Base-by-base conservation (phyloP, 2,329 filamentous ascomycete species). In the Colletotrichum gloeosporioides region DNA sequence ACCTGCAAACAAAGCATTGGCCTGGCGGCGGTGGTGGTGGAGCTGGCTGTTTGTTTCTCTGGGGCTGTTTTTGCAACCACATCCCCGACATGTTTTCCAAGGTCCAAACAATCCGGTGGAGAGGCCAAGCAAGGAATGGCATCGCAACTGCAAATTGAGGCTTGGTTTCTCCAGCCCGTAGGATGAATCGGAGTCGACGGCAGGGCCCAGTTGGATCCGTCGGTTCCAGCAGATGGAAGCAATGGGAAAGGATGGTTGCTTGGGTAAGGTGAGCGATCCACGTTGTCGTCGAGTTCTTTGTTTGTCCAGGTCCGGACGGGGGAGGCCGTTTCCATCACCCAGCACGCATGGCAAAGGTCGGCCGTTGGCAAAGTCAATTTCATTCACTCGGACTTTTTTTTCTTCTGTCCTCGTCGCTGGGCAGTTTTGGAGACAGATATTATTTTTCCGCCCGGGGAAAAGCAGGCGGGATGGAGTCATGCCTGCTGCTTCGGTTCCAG, bases 31-130 rank as follows among this genome's bases (percentile, higher is more conserved):
- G 18, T 7, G n/a, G 12, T 18, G 27, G 70, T 61, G 73, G 73
- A 59, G 44, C 39, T 55, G 36, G 22, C 32, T 61, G 53, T 73
- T 75, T 75, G 72, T 71, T 64, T 73, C 25, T 73, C 69, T 65
- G 57, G 39, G 27, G n/a, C 22, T 15, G 7, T 64, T 29, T 64
- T 69, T 27, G n/a, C 31, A 59, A 73, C 73, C 73, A 57, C 59
- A 64, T 68, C 73, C 73, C 49, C 59, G 73, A 8, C 70, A 31
- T 39, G 70, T 49, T 68, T 64, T 65, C 69, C 69, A 64, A 69
- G 59, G 64, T 75, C 64, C 44, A 73, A 76, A 76, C 69, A 73
- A 31, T 25, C 22, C 39, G 71, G 62, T 36, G 62, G 29, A 55
- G 73, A 72, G 62, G 62, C 29, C 27, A 25, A 66, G 68, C 73